Percentiles rank a stretch among this genome's conserved stretches.
These are phyloP conservation scores for Zalaria sp. DNA, from an alignment of 2,329 filamentous ascomycete genomes.

Conservation along the genomic window DNA sequence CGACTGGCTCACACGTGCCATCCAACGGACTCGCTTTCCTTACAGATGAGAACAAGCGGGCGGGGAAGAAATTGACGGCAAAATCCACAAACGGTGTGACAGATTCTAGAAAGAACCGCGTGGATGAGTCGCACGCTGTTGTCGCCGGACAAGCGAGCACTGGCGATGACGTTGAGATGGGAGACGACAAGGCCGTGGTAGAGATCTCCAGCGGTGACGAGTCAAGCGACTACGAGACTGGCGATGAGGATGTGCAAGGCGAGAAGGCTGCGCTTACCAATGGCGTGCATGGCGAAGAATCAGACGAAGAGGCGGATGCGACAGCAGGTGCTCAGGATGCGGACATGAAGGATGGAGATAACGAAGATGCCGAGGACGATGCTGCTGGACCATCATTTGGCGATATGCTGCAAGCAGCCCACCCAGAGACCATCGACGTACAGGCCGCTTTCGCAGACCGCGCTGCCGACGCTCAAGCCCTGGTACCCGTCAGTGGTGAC, in stretches of 20 bases:
- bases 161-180: constrained; percentile 26
- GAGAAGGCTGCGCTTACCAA: constrained; percentile 4
- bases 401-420: constrained; percentile 60
- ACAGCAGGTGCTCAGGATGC: constrained; percentile 12
- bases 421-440: constrained; percentile 65
- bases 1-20: constrained; percentile 15
- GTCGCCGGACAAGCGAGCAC: constrained; percentile 35
- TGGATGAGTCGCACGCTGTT: constrained; percentile 43
- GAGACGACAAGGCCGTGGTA: constrained; percentile 24
- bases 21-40: constrained; percentile 17
- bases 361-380: constrained; percentile 21
- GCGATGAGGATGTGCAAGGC: constrained; percentile 14
- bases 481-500: constrained; percentile 26
- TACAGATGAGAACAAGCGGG: constrained; percentile 19
- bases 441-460: constrained; percentile 36
- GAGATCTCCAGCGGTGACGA: constrained; percentile 33
- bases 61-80: constrained; percentile 24
- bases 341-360: constrained; percentile 10
- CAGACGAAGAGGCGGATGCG: constrained; percentile 12
- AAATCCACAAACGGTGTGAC: constrained; percentile 40
- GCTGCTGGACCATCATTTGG: constrained; percentile 62
- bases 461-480: constrained; percentile 29
- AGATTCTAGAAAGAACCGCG: constrained; percentile 33
- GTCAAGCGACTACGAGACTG: constrained; percentile 17
- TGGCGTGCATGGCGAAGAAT: constrained; percentile 1